phyloP scores from a whole-genome alignment of 2,329 filamentous ascomycete genomes.

The Cercospora brassicicola region DNA sequence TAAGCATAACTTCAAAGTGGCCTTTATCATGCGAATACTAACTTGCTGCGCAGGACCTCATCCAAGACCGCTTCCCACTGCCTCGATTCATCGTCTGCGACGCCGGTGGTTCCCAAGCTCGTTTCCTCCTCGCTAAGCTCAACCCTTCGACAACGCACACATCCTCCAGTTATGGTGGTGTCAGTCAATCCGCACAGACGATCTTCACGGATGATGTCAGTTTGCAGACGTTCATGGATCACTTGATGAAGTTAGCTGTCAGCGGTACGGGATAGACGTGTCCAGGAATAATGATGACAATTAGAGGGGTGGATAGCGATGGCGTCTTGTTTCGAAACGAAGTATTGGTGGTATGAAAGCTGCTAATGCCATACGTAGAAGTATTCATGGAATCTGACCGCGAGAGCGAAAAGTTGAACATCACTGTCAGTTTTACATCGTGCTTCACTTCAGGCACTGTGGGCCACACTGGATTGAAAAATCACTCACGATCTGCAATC shows the following conservation, averaged over 20 bases:
- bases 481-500: not conserved
- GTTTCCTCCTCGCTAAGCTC: conserved; percentile 93
- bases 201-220: conserved; percentile 99
- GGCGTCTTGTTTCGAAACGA: not conserved
- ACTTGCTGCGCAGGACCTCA: conserved; percentile 71
- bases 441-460: not conserved
- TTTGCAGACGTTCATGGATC: conserved; percentile 98
- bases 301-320: not conserved
- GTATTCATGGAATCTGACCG: not conserved
- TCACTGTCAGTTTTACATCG: not conserved
- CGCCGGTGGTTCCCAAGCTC: conserved; percentile 94
- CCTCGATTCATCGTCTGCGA: conserved; percentile 98
- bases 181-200: conserved; percentile 87
- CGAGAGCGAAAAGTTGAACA: not conserved
- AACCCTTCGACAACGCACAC: conserved; percentile 98
- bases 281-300: not conserved
- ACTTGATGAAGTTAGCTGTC: conserved; percentile 80
- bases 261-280: conserved; percentile 39
- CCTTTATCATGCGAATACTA: not conserved
- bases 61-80: conserved; percentile 95
- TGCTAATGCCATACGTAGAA: not conserved
- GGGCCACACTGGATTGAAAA: not conserved
- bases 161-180: conserved; percentile 84
- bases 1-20: conserved; percentile 44
- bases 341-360: not conserved